A percentile compares a stretch with the other conserved stretches of the same genome.
These are phyloP conservation scores for Blastocystis sp. DNA, from an alignment of 352 stramenopile genomes.

Conservation along the genomic window DNA sequence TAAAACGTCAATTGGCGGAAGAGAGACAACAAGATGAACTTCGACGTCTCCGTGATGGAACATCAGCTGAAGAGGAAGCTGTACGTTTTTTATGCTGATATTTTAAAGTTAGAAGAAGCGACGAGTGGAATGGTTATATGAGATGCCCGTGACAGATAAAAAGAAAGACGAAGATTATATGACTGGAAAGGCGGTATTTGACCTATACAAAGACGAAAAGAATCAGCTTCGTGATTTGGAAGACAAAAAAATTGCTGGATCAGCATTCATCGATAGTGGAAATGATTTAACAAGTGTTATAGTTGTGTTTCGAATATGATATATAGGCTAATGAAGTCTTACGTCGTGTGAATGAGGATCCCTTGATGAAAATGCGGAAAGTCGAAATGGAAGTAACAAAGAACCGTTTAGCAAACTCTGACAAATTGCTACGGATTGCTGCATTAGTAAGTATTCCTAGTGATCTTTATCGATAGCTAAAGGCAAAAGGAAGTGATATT, in stretches of 20 bases:
- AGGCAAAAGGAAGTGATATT: conserved; percentile 42
- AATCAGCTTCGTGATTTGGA: conserved; percentile 60
- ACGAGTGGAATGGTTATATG: conserved; percentile 62
- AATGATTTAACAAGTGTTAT: conserved; percentile 22
- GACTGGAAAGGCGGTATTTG: conserved; percentile 31
- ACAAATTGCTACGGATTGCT: conserved; percentile 42
- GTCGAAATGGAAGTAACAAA: conserved; percentile 55
- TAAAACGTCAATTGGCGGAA: conserved; percentile 50
- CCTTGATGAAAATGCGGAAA: conserved; percentile 62
- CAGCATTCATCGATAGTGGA: conserved; percentile 3
- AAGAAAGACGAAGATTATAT: conserved; percentile 52
- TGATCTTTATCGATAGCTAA: conserved; percentile 15
- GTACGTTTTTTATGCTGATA: background rate
- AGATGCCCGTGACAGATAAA: conserved; percentile 10
- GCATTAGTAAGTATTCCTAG: background rate
- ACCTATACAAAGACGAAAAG: conserved; percentile 67
- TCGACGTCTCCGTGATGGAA: background rate
- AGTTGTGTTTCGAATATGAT: background rate
- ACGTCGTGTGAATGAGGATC: conserved; percentile 62
- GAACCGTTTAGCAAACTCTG: conserved; percentile 38
- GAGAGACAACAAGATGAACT: conserved; percentile 36
- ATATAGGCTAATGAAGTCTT: conserved; percentile 37
- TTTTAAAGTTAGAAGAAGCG: conserved; percentile 29
- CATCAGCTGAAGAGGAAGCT: conserved; percentile 19
- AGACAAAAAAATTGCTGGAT: conserved; percentile 53